Evolutionary conservation across 1,284 basidiomycete species (phyloP).

Genomic region (Cutaneotrichosporon sp.): DNA sequence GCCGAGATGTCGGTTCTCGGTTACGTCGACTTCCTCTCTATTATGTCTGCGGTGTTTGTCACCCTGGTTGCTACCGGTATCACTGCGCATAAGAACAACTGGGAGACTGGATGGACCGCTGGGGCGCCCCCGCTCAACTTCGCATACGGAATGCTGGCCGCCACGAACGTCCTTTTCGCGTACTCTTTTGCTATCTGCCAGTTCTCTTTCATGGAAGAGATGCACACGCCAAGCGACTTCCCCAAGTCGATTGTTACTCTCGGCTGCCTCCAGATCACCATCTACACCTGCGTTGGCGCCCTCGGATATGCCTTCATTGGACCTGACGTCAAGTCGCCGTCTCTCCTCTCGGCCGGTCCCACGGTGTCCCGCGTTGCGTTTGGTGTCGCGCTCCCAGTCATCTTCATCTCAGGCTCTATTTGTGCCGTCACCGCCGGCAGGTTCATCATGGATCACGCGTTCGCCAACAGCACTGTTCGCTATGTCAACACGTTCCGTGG

Average conservation of each 20-base stretch:
- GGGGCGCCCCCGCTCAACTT: conserved; percentile 29
- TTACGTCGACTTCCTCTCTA: conserved; percentile 39
- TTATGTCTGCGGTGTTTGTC: conserved; percentile 28
- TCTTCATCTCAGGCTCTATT: conserved; percentile 20
- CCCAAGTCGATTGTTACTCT: conserved; percentile 35
- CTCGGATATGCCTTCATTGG: conserved; percentile 19
- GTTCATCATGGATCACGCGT: conserved; percentile 13
- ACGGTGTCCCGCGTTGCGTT: conserved; percentile 14
- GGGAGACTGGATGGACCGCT: conserved; percentile 28
- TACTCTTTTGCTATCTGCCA: conserved; percentile 24
- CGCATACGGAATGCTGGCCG: conserved; percentile 31
- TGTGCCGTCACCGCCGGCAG: conserved; percentile 9
- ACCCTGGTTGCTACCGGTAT: conserved; percentile 37
- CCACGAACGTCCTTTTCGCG: conserved; percentile 33
- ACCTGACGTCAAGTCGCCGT: conserved; percentile 6
- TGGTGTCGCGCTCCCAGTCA: conserved; percentile 17
- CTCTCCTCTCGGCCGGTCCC: conserved; percentile 12
- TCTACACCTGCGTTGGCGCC: conserved; percentile 33
- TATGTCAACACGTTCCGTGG: conserved; percentile 40
- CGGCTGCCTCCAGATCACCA: conserved; percentile 26
- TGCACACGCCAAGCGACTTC: conserved; percentile 16
- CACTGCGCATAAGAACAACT: conserved; percentile 1
- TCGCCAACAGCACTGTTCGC: conserved; percentile 17
- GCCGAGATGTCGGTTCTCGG: conserved; percentile 32
- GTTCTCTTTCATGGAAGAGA: conserved; percentile 22